Base-by-base conservation (phyloP, 2,329 filamentous ascomycete species). In the Alternaria sp. region DNA sequence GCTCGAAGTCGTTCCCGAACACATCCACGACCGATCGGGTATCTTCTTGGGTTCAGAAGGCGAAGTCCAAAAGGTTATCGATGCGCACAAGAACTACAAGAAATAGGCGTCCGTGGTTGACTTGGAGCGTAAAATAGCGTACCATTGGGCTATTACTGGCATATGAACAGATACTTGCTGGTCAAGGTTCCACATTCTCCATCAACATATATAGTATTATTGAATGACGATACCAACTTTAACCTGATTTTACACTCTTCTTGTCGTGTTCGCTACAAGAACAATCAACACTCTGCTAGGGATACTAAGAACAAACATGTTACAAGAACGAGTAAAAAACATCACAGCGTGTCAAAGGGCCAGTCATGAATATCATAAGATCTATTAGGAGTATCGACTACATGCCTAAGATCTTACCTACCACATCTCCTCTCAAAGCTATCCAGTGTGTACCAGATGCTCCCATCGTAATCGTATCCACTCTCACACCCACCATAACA, bases 31-130 rank as follows among this genome's bases (percentile, higher is more conserved):
- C 82, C 88, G 89, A 76, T 94, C 93, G 20, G 95, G 95, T 68
- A 97, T 99, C 75, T 99, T 96, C 83, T 87, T 99, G 84, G 95
- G 95, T 66, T 97, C 93, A 72, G 93, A 91, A 71, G 92, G 96
- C 64, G 95, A 99, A 83, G 87, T 99, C 49, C 93, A 97, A 83
- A 97, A 96, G 85, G 92, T 98, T 69, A 96, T 97, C 80, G 83
- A 88, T 62, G 89, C 90, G 74, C 90, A 95, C 83, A 90, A 90
- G 80, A 85, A 85, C 74, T 73, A 84, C 66, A 68, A 72, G 52
- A 76, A 77, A 62, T 76, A 71, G 60, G 20, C 5, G 30, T 20
- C 20, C 34, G 36, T 34, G 14, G 28, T 22, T 42, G n/a, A 14
- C 39, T 39, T n/a, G 49, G 24, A 49, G 22, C 46, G 46, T 36